phyloP scores from a whole-genome alignment of 2,329 filamentous ascomycete species.

The Colletotrichum sp. region DNA sequence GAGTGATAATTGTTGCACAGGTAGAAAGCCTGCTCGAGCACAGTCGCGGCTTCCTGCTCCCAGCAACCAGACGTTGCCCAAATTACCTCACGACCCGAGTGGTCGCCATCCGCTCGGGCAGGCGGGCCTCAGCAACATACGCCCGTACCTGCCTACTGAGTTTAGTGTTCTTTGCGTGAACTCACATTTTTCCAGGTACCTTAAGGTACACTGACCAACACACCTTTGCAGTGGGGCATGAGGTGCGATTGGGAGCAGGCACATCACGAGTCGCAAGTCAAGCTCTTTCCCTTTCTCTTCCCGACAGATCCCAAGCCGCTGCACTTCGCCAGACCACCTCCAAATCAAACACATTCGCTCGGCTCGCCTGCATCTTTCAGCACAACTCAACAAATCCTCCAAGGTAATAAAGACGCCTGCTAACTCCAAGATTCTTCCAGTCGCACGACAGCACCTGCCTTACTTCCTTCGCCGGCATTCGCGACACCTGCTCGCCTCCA shows the following conservation, averaged over 20 bases:
- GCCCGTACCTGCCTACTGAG: background rate
- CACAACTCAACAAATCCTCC: background rate
- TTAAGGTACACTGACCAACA: background rate
- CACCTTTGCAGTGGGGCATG: background rate
- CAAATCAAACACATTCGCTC: background rate
- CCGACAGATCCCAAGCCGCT: background rate
- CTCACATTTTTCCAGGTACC: background rate
- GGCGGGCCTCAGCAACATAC: background rate
- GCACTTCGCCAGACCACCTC: background rate
- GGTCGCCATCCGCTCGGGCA: background rate
- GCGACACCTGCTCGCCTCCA: background rate
- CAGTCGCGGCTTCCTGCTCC: background rate
- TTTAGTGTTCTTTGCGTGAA: background rate
- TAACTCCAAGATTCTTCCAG: background rate
- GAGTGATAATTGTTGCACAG: background rate
- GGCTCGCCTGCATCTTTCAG: background rate
- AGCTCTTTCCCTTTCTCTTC: background rate
- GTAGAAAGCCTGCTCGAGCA: background rate
- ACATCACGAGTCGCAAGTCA: background rate
- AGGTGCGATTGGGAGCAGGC: background rate
- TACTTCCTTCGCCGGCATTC: background rate
- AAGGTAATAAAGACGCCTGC: background rate
- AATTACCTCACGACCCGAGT: background rate
- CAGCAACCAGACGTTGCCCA: background rate
- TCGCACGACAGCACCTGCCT: background rate